These are phyloP conservation scores for Fusarium buxicola DNA, from an alignment of 2,329 filamentous ascomycete genomes.

Conservation along the genomic window DNA sequence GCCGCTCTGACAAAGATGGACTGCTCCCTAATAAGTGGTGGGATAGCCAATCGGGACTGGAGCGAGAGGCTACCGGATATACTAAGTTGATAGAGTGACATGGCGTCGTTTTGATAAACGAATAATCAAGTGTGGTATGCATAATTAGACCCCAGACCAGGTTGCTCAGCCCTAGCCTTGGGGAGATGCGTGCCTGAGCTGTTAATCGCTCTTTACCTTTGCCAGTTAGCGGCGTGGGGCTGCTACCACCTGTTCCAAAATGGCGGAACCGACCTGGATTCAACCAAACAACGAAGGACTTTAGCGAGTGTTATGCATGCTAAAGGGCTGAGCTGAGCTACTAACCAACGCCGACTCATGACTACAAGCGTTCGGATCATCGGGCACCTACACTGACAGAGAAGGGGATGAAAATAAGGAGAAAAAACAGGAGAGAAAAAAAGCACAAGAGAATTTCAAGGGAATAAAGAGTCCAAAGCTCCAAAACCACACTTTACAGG, in stretches of 20 bases:
- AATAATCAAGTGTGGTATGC: not conserved
- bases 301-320: not conserved
- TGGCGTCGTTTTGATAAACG: not conserved
- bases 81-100: not conserved
- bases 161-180: conserved; percentile 5
- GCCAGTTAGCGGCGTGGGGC: not conserved
- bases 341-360: not conserved
- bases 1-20: not conserved
- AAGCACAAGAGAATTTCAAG: not conserved
- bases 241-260: conserved; percentile 5
- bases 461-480: too few relatives aligned
- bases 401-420: not conserved
- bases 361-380: not conserved
- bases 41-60: conserved; percentile 2
- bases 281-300: not conserved
- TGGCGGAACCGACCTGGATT: not conserved
- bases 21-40: not conserved
- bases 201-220: not conserved
- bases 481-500: too few relatives aligned
- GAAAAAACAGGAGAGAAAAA: not conserved
- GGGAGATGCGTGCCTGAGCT: not conserved
- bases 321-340: not conserved
- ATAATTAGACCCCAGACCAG: not conserved
- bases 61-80: not conserved
- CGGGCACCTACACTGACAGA: not conserved